A percentile compares a stretch with the other conserved stretches of the same genome.
phyloP scores from a whole-genome alignment of 2,329 filamentous ascomycete species.

The Sporothrix variecibatus region DNA sequence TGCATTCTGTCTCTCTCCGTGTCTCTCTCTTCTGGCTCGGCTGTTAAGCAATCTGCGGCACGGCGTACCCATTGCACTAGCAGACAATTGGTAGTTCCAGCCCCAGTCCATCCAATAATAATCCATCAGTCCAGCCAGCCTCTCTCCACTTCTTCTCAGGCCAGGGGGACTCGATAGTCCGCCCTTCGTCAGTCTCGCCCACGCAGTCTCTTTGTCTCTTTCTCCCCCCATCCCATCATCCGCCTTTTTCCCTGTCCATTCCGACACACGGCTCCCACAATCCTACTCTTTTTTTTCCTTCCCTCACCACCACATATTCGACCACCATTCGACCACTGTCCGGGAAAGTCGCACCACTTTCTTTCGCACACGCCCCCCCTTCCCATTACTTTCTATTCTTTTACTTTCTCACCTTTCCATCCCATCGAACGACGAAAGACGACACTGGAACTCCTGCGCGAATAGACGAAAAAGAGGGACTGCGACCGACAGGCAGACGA shows the following conservation, averaged over 20 bases:
- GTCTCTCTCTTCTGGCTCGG: neutral
- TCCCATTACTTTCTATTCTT: neutral
- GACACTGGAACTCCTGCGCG: neutral
- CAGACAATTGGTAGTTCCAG: neutral
- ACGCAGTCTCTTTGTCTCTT: neutral
- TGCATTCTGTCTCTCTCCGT: neutral
- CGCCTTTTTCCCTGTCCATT: neutral
- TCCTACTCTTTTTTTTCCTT: neutral
- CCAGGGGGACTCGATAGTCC: neutral
- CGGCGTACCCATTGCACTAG: neutral
- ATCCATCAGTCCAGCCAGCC: neutral
- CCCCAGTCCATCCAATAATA: neutral
- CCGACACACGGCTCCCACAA: slow-evolving; percentile 15
- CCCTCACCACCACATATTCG: neutral
- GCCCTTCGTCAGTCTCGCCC: neutral
- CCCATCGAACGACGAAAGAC: neutral
- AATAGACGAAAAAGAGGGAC: neutral
- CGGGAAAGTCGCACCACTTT: slow-evolving; percentile 26
- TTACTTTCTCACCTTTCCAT: neutral
- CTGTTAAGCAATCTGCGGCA: slow-evolving; percentile 9
- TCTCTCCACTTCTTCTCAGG: neutral
- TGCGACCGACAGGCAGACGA: neutral
- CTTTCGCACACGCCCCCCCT: slow-evolving; percentile 22
- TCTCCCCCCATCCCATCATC: neutral
- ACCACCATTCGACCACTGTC: neutral